Conservation (phyloP, 164 flowering plant species). For the Kalanchoe fedtschenkoi region DNA sequence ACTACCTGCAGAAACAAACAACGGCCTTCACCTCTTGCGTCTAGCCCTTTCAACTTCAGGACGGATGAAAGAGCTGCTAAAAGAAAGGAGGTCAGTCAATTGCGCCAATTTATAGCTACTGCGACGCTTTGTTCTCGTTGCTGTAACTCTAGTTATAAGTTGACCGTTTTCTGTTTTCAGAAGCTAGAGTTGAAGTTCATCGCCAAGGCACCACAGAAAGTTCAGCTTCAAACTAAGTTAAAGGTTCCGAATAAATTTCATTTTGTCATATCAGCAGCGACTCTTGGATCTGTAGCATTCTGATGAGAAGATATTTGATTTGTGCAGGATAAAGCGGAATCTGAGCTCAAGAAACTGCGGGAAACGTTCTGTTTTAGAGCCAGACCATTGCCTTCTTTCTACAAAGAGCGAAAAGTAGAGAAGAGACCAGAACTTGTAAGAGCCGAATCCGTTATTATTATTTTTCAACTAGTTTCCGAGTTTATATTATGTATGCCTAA, state of each 20-base stretch:
- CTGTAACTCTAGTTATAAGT: neutral
- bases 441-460: no score
- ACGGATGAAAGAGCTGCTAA: slow-evolving; percentile 58
- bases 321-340: slow-evolving; percentile 46
- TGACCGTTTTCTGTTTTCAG: slow-evolving; percentile 15
- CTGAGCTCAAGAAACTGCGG: slow-evolving; percentile 33
- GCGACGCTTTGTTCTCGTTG: neutral
- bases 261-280: neutral
- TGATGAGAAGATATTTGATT: neutral
- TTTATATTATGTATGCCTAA: neutral
- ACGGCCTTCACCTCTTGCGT: slow-evolving; percentile 23
- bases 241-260: slow-evolving; percentile 13
- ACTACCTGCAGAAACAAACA: slow-evolving; percentile 29
- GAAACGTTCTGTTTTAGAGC: slow-evolving; percentile 53
- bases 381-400: slow-evolving; percentile 49
- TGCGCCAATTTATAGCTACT: neutral
- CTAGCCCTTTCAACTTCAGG: slow-evolving; percentile 35
- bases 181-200: slow-evolving; percentile 41
- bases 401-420: slow-evolving; percentile 26
- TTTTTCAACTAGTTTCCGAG: no score
- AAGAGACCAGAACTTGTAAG: neutral
- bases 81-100: slow-evolving; percentile 38
- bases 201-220: slow-evolving; percentile 18
- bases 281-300: neutral
- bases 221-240: slow-evolving; percentile 22